Evolutionary conservation across 2,329 filamentous ascomycete species (phyloP).

Genomic region (Phoma herbarum): DNA sequence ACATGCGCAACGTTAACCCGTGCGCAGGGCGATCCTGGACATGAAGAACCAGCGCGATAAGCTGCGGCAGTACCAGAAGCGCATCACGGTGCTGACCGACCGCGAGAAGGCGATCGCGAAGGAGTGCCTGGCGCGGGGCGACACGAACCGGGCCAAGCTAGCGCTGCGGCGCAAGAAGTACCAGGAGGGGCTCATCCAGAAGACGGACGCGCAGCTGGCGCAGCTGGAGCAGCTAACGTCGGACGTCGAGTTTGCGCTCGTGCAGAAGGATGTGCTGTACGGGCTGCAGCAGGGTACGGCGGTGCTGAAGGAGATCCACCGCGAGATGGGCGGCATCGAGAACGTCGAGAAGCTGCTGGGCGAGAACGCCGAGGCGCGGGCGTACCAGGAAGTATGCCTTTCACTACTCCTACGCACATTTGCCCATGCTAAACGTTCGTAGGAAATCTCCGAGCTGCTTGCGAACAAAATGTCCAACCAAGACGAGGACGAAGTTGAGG

Average conservation of each 20-base stretch:
- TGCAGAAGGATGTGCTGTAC: slow-evolving; percentile 95
- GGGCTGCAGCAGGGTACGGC: slow-evolving; percentile 90
- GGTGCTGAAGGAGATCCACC: slow-evolving; percentile 89
- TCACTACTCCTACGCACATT: background rate
- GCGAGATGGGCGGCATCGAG: slow-evolving; percentile 94
- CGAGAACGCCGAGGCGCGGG: slow-evolving; percentile 87
- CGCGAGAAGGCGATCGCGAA: slow-evolving; percentile 87
- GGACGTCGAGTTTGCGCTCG: slow-evolving; percentile 92
- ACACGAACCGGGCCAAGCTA: slow-evolving; percentile 83
- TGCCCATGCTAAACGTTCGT: slow-evolving; percentile 12
- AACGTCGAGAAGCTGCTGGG: slow-evolving; percentile 95
- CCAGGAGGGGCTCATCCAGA: slow-evolving; percentile 85
- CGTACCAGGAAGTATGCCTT: slow-evolving; percentile 91
- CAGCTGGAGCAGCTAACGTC: slow-evolving; percentile 88
- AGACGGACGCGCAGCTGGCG: slow-evolving; percentile 93
- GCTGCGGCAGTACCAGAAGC: slow-evolving; percentile 93
- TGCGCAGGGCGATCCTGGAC: slow-evolving; percentile 86
- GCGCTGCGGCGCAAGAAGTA: slow-evolving; percentile 96
- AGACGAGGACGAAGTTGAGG: slow-evolving; percentile 97
- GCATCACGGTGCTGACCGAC: slow-evolving; percentile 84
- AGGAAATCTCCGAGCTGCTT: slow-evolving; percentile 94
- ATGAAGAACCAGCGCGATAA: slow-evolving; percentile 98
- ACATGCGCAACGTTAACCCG: slow-evolving; percentile 16
- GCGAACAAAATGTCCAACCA: slow-evolving; percentile 88
- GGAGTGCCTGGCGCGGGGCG: slow-evolving; percentile 79